These are phyloP conservation scores for Thielaviopsis populi DNA, from an alignment of 2,329 filamentous ascomycete genomes.

Conservation along the genomic window DNA sequence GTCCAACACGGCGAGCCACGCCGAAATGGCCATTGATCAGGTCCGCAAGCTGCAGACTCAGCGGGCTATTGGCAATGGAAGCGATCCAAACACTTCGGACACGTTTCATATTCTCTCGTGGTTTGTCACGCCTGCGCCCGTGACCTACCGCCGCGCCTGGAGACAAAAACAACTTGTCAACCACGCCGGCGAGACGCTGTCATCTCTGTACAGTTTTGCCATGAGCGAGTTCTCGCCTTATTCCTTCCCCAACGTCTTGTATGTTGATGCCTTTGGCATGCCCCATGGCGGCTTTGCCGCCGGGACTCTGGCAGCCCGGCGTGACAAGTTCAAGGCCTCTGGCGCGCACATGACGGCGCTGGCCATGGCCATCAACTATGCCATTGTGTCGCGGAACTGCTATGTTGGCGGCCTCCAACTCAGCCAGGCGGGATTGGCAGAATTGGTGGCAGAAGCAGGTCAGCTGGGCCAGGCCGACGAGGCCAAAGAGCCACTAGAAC, in stretches of 20 bases:
- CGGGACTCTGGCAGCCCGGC: slow-evolving; percentile 2
- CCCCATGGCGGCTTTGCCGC: slow-evolving; percentile 8
- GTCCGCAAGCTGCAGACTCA: slow-evolving; percentile 8
- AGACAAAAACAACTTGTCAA: slow-evolving; percentile 5
- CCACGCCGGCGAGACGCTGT: slow-evolving; percentile 7
- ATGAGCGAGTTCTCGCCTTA: slow-evolving; percentile 16
- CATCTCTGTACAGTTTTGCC: slow-evolving; percentile 14
- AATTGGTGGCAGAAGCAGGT: background rate
- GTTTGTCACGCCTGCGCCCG: slow-evolving; percentile 6
- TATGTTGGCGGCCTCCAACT: slow-evolving; percentile 12
- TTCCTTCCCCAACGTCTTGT: slow-evolving; percentile 16
- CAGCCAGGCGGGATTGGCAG: background rate
- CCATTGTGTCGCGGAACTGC: slow-evolving; percentile 15
- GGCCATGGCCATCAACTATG: slow-evolving; percentile 16
- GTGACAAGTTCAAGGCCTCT: slow-evolving; percentile 10
- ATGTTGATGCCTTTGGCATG: slow-evolving; percentile 14
- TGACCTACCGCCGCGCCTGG: slow-evolving; percentile 4
- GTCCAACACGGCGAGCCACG: slow-evolving; percentile 7
- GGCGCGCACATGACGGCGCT: slow-evolving; percentile 13
- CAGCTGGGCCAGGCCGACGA: too few relatives aligned
- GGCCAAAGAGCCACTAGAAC: too few relatives aligned
- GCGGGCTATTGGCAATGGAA: slow-evolving; percentile 7
- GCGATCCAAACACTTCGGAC: slow-evolving; percentile 6
- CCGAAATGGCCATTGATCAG: slow-evolving; percentile 10
- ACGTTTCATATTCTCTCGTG: slow-evolving; percentile 11